Evolutionary conservation across 1,284 basidiomycete species (phyloP), one percentile per base, ranked within the genome.

Genomic region (Ustilago esculenta): DNA sequence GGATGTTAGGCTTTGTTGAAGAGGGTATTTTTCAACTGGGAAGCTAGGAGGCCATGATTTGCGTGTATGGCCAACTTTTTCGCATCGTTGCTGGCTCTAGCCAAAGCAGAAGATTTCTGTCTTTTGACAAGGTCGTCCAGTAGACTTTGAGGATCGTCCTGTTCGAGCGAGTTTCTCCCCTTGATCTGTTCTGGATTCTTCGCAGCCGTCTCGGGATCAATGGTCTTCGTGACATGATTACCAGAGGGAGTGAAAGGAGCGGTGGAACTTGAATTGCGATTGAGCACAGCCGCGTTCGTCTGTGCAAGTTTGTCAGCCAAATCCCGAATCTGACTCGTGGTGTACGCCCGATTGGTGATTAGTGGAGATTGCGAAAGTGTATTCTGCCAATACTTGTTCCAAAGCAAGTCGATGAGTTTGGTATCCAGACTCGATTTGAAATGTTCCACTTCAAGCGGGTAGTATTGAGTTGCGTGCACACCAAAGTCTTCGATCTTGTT

Each of bases 301-400:
- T 51, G 75, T 7, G 57, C 63, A 4, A 98, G 85, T 82, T 98
- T 98, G 81, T 91, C 89, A 35, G 91, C 91, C 35, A 98, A 84
- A 83, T 98, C 94, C 15, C 86, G 84, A 2, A 98, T 85, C 81
- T 97, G 94, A 0, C 91, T 90, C 0, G 93, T 92, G 1, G 90
- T 89, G 80, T 96, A 96, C 52, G 90, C 90, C 36, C 92, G 90
- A 76, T 96, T 96, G 36, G 92, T 92, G 37, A 97, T 90, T 29
- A 97, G 83, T 3, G 92, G 89, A 4, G 90, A 93, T 79, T 94
- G 92, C 76, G 90, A 91, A 27, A 98, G 86, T 0, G 95, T 98
- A 75, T 92, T 94, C 17, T 95, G 92, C 95, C 95, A 99, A 78
- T 98, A 98, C 84, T 98, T 98, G 85, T 98, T 97, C 95, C 95